Conservation (phyloP, 2,329 filamentous ascomycete species). For the Exophiala sp. region DNA sequence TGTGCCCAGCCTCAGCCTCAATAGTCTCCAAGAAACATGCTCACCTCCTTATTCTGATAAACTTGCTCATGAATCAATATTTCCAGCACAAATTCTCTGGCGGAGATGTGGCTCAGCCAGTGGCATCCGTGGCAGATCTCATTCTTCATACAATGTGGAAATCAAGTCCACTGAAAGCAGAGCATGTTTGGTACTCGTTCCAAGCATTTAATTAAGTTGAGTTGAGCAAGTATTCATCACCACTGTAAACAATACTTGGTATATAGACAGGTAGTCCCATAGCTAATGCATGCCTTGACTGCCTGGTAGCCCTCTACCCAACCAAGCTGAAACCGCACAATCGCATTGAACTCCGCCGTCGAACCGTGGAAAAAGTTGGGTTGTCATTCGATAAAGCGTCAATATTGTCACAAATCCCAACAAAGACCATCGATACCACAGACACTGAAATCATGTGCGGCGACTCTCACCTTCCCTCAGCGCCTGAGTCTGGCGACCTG, state of each 20-base stretch:
- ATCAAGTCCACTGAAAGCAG: too few relatives aligned
- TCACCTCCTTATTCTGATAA: not conserved
- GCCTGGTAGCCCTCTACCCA: too few relatives aligned
- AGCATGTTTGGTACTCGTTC: too few relatives aligned
- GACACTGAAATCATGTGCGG: slow-evolving; percentile 14
- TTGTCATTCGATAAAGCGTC: too few relatives aligned
- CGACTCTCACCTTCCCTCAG: slow-evolving; percentile 23
- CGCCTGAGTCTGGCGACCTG: slow-evolving; percentile 25
- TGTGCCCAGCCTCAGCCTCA: not conserved
- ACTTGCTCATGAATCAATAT: not conserved
- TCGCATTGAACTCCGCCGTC: not conserved
- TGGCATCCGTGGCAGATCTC: not conserved
- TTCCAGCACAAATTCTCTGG: not conserved
- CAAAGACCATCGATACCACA: not conserved
- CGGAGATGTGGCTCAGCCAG: not conserved
- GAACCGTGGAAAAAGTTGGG: not conserved
- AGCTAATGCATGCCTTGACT: not conserved
- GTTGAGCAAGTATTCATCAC: not conserved
- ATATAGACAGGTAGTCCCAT: not conserved
- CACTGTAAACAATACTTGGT: not conserved
- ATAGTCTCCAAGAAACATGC: too few relatives aligned
- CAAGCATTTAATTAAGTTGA: not conserved
- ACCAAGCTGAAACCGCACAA: not conserved
- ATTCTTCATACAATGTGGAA: too few relatives aligned
- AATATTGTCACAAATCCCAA: not conserved